A percentile compares a stretch with the other conserved stretches of the same genome.
Evolutionary conservation across 495 filamentous ascomycete species (phyloP).

Genomic region (Penicillium salamii): DNA sequence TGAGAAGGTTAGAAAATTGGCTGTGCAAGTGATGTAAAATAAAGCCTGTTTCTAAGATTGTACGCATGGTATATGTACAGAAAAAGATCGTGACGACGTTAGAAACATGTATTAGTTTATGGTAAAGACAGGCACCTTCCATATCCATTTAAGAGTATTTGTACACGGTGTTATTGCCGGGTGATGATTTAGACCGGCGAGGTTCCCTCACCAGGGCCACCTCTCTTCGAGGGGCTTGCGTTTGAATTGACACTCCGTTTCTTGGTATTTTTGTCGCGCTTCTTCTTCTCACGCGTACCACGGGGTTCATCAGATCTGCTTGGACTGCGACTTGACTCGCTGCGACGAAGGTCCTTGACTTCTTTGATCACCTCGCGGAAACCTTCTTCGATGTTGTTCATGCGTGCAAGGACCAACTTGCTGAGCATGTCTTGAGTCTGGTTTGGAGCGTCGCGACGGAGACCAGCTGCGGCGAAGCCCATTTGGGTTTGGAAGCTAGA

Average conservation of each 20-base stretch:
- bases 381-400: slow-evolving; percentile 84
- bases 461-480: slow-evolving; percentile 61
- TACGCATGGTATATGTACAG: slow-evolving; percentile 1
- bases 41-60: not conserved
- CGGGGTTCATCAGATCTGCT: slow-evolving; percentile 29
- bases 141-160: not conserved
- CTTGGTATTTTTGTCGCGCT: slow-evolving; percentile 28
- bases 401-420: slow-evolving; percentile 81
- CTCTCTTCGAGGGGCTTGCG: slow-evolving; percentile 3
- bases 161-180: not conserved
- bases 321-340: slow-evolving; percentile 32
- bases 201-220: not conserved
- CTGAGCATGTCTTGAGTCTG: slow-evolving; percentile 68
- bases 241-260: slow-evolving; percentile 21
- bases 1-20: too few relatives aligned
- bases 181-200: not conserved
- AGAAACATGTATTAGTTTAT: not conserved
- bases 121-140: not conserved
- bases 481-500: slow-evolving; percentile 80
- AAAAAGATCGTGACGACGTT: not conserved
- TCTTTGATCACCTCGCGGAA: slow-evolving; percentile 83
- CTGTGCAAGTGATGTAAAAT: too few relatives aligned
- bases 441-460: slow-evolving; percentile 33
- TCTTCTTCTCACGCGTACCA: slow-evolving; percentile 29
- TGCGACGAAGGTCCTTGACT: slow-evolving; percentile 59